These are phyloP conservation scores for Tylopilus plumbeoviolaceoides DNA, from an alignment of 768 basidiomycete species.

Conservation along the genomic window DNA sequence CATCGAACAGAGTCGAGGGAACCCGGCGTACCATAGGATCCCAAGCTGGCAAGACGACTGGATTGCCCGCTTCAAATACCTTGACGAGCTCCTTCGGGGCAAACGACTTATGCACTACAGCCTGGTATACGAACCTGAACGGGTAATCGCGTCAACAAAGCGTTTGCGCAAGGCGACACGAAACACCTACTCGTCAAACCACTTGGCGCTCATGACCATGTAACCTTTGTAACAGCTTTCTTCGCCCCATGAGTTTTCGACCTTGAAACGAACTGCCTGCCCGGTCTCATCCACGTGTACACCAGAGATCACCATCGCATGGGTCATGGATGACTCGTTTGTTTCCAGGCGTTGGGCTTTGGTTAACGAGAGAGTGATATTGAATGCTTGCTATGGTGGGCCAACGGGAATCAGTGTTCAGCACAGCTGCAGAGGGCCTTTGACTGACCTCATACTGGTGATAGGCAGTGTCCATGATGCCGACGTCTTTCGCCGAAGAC, in stretches of 20 bases:
- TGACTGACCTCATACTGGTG: conserved; percentile 71
- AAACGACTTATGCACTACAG: conserved; percentile 78
- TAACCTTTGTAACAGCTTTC: conserved; percentile 76
- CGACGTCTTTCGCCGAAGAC: conserved; percentile 47
- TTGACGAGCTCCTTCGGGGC: conserved; percentile 79
- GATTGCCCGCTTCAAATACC: conserved; percentile 67
- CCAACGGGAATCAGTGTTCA: conserved; percentile 4
- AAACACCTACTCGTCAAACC: conserved; percentile 81
- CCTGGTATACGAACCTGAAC: conserved; percentile 82
- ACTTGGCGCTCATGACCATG: conserved; percentile 87
- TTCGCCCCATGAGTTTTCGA: conserved; percentile 95
- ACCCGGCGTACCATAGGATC: conserved; percentile 42
- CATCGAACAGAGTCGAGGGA: neutral
- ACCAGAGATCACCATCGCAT: conserved; percentile 83
- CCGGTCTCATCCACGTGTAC: conserved; percentile 81
- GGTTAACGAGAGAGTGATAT: conserved; percentile 71
- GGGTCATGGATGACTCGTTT: conserved; percentile 89
- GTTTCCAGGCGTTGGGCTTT: conserved; percentile 84
- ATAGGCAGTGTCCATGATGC: conserved; percentile 84
- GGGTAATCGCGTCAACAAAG: conserved; percentile 1
- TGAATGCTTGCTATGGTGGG: conserved; percentile 63
- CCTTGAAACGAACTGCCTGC: conserved; percentile 85
- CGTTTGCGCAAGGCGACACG: neutral
- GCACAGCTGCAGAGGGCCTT: neutral
- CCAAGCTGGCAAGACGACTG: conserved; percentile 78